A percentile compares a stretch with the other conserved stretches of the same genome.
phyloP scores from a whole-genome alignment of 371 early-diverging fungal species.

The Rozella allomycis region DNA sequence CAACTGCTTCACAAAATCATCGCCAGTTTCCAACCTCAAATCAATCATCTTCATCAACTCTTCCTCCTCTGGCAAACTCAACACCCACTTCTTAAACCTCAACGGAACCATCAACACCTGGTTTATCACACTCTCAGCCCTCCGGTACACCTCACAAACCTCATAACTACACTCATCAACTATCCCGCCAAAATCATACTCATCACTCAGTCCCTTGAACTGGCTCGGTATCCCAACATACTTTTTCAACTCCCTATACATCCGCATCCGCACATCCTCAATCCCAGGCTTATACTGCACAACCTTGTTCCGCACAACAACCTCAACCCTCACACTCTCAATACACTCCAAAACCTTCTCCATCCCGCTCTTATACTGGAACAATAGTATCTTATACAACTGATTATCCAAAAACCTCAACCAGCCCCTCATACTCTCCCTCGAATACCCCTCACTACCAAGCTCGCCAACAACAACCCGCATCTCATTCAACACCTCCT shows the following conservation, averaged over 20 bases:
- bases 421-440: constrained; percentile 16
- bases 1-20: constrained; percentile 27
- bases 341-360: constrained; percentile 14
- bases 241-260: constrained; percentile 28
- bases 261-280: constrained; percentile 28
- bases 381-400: constrained; percentile 25
- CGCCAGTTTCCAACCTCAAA: constrained; percentile 10
- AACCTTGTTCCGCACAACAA: constrained; percentile 17
- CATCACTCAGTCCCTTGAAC: constrained; percentile 20
- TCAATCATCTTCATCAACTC: constrained; percentile 16
- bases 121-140: constrained; percentile 17
- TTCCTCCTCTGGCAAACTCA: constrained; percentile 14
- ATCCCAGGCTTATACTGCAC: constrained; percentile 23
- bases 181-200: constrained; percentile 5
- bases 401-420: constrained; percentile 27
- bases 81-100: constrained; percentile 23
- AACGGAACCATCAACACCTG: constrained; percentile 13
- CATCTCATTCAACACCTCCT: constrained; percentile 15
- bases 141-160: constrained; percentile 16
- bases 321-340: constrained; percentile 24
- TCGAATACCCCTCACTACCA: constrained; percentile 7
- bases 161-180: constrained; percentile 7
- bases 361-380: constrained; percentile 19
- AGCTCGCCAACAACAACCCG: constrained; percentile 10
- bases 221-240: constrained; percentile 22